These are phyloP conservation scores for Durio zibethinus DNA, from an alignment of 345 rosid genomes.

Conservation along the genomic window DNA sequence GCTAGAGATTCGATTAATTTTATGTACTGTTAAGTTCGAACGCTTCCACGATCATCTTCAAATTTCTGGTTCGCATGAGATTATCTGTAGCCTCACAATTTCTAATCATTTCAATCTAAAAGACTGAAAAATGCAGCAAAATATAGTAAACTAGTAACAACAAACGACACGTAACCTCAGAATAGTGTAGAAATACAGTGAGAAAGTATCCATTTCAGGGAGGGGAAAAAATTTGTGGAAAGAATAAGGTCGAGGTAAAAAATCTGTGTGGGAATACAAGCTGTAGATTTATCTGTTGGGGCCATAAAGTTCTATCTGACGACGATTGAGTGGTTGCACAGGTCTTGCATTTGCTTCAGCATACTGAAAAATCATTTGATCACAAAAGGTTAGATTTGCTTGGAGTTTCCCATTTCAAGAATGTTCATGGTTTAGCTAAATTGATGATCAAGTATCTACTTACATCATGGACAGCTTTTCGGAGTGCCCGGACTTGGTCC, in stretches of 20 bases:
- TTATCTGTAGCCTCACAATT: no score
- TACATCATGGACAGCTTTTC: conserved; percentile 51
- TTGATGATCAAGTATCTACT: conserved; percentile 19
- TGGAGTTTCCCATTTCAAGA: no score
- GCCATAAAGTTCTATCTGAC: conserved; percentile 19
- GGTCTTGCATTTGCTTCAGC: conserved; percentile 57
- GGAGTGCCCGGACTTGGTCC: conserved; percentile 40
- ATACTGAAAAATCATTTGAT: conserved; percentile 28
- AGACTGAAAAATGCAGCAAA: neutral
- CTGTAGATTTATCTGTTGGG: neutral
- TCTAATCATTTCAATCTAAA: neutral
- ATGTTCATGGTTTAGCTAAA: neutral
- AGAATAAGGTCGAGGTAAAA: neutral
- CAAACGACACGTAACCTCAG: neutral
- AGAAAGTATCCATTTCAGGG: neutral
- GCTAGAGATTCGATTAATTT: no score
- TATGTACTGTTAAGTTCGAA: no score
- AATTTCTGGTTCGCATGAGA: no score
- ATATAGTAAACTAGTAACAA: neutral
- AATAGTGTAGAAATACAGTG: neutral
- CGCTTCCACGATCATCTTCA: no score
- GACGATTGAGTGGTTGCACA: conserved; percentile 33
- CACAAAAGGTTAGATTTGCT: neutral
- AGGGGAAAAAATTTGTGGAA: neutral
- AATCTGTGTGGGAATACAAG: neutral